Evolutionary conservation across 176 grass and related monocot genomes (phyloP), one percentile per base, ranked within the genome.

Genomic region (Tillandsia fasciculata): DNA sequence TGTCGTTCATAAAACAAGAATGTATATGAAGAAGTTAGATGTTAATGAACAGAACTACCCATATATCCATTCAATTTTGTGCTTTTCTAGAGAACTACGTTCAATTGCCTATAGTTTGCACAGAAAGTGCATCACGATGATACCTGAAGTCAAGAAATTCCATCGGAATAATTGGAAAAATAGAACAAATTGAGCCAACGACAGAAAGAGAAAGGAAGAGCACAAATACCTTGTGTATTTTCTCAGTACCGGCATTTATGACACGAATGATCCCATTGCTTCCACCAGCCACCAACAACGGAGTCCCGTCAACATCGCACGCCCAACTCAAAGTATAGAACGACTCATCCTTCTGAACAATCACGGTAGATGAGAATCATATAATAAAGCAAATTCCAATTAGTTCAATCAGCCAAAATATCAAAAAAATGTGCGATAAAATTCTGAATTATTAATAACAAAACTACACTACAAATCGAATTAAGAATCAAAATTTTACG

Each of bases 251-350:
- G 76, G 80, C 83, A 68, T 89, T 90, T 70, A 96, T 96, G 80
- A 92, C 68, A 6, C 88, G 86, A 63, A 96, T 96, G 68, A 87
- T 74, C 14, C 77, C 79, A 63, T 72, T 89, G 57, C 59, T 85
- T 84, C 92, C 88, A 49, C 81, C 92, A 49, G 86, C 92, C 17
- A 96, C 88, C 78, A 96, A 83, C 63, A 92, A 69, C 23, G 92
- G 88, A 52, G 86, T 74, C 4, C 78, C 68, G 72, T 87, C 81
- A 72, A 85, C 26, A 26, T 96, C 83, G 12, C 86, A 83, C 63
- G 88, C 81, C 92, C 92, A 96, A 85, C 88, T 89, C 71, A 96
- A 63, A 48, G 92, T 96, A 78, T 89, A 92, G 83, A 89, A 96
- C 52, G 86, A 92, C 74, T 92, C 88, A 73, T 85, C 78, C 75